Conservation (phyloP, 2,329 filamentous ascomycete species). For the Xylariomycetidae sp. region DNA sequence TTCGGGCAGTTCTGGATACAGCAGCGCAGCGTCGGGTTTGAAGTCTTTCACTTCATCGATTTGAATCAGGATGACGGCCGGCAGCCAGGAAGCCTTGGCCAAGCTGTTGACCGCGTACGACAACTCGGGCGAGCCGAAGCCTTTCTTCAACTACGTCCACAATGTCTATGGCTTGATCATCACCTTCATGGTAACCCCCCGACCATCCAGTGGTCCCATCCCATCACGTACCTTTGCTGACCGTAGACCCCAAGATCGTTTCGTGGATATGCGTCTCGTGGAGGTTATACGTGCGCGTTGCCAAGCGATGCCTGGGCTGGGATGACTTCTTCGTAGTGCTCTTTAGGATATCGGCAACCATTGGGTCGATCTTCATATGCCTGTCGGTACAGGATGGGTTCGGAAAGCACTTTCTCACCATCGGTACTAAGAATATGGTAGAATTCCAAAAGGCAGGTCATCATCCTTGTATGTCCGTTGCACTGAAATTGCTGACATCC, state of each 20-base stretch:
- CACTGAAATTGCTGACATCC: slow-evolving; percentile 6
- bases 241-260: slow-evolving; percentile 18
- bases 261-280: slow-evolving; percentile 23
- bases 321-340: slow-evolving; percentile 32
- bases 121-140: slow-evolving; percentile 18
- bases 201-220: not conserved
- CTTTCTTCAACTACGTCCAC: slow-evolving; percentile 13
- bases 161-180: slow-evolving; percentile 18
- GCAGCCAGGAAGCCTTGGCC: slow-evolving; percentile 5
- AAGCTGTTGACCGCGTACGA: slow-evolving; percentile 21
- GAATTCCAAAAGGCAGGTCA: slow-evolving; percentile 19
- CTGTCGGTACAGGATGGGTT: slow-evolving; percentile 20
- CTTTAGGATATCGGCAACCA: slow-evolving; percentile 25
- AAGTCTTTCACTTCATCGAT: no score
- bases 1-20: no score
- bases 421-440: slow-evolving; percentile 12
- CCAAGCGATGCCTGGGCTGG: slow-evolving; percentile 26
- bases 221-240: slow-evolving; percentile 3
- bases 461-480: not conserved
- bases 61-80: no score
- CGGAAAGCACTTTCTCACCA: slow-evolving; percentile 21
- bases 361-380: slow-evolving; percentile 19
- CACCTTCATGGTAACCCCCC: slow-evolving; percentile 18
- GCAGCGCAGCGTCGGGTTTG: no score
- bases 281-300: slow-evolving; percentile 23